Evolutionary conservation across 805 yeast genomes (phyloP), one percentile per base, ranked within the genome.

Genomic region (Candida glaebosa): DNA sequence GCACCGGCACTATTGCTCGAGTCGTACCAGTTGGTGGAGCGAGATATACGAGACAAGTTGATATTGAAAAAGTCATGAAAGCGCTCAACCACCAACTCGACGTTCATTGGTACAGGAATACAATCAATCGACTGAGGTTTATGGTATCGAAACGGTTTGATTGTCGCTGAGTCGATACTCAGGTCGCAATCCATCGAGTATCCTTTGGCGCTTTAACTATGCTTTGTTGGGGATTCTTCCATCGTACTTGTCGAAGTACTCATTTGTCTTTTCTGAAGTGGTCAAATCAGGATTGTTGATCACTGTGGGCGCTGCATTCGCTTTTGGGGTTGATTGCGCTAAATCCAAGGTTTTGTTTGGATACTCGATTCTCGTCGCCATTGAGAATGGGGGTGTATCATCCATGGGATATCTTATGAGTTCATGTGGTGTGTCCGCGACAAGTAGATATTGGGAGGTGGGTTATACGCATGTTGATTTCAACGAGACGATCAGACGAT

Each of bases 171-270:
- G n/a, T n/a, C n/a, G n/a, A n/a, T n/a, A n/a, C n/a, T n/a, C n/a
- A n/a, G n/a, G n/a, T n/a, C n/a, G n/a, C n/a, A n/a, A n/a, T n/a
- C n/a, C n/a, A n/a, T n/a, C n/a, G n/a, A n/a, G n/a, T n/a, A n/a
- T n/a, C n/a, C n/a, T n/a, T n/a, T n/a, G n/a, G n/a, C n/a, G n/a
- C n/a, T n/a, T n/a, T n/a, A n/a, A n/a, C n/a, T n/a, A n/a, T 18
- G 37, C 8, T 34, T 59, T 60, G 14, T 40, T 35, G 16, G 65
- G 64, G 20, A 60, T 53, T 12, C 53, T 48, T 8, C 50, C 17
- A 42, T 58, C 56, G 16, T 45, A 45, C 12, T 48, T 53, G 25
- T 58, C 62, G 33, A 61, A 60, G 42, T 40, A 59, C 14, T 51
- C 53, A 9, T 50, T 47, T 4, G 52, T 48, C 7, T 58, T 46